Evolutionary conservation across 1,139 yeast species (phyloP).

Genomic region (Geotrichum macrosporum): DNA sequence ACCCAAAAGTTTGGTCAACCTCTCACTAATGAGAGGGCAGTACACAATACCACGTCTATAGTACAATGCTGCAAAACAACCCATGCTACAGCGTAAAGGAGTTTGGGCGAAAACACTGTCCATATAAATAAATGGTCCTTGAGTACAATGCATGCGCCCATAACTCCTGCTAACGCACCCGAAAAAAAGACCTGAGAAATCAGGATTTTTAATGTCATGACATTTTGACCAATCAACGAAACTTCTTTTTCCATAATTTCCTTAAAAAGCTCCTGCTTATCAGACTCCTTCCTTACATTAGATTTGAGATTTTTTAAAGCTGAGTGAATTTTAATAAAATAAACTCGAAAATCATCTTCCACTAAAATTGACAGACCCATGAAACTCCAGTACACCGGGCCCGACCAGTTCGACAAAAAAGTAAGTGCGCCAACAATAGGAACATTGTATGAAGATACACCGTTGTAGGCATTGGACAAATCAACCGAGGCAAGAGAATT

Average conservation of each 20-base stretch:
- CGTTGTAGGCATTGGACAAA: slow-evolving; percentile 87
- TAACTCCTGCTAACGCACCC: slow-evolving; percentile 51
- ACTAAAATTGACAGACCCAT: slow-evolving; percentile 47
- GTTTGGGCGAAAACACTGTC: slow-evolving; percentile 95
- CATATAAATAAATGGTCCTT: slow-evolving; percentile 88
- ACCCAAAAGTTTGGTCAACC: not conserved
- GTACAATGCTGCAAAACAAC: slow-evolving; percentile 33
- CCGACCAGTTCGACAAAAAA: slow-evolving; percentile 76
- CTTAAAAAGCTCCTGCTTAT: not conserved
- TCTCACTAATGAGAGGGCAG: slow-evolving; percentile 15
- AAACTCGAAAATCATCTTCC: slow-evolving; percentile 34
- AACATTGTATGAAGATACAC: slow-evolving; percentile 65
- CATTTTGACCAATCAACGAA: slow-evolving; percentile 15
- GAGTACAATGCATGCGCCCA: slow-evolving; percentile 66
- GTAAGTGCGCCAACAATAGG: slow-evolving; percentile 73
- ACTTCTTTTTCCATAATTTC: slow-evolving; percentile 4
- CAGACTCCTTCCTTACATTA: not conserved
- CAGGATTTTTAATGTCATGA: slow-evolving; percentile 35
- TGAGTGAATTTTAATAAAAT: slow-evolving; percentile 11
- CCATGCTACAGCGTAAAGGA: slow-evolving; percentile 82
- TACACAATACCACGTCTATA: slow-evolving; percentile 26
- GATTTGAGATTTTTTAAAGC: slow-evolving; percentile 1
- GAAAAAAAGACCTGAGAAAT: slow-evolving; percentile 52
- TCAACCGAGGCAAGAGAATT: slow-evolving; percentile 90
- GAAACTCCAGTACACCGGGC: slow-evolving; percentile 81